Evolutionary conservation across 1,139 yeast genomes (phyloP).

Genomic region (Geotrichum phurueaensis): DNA sequence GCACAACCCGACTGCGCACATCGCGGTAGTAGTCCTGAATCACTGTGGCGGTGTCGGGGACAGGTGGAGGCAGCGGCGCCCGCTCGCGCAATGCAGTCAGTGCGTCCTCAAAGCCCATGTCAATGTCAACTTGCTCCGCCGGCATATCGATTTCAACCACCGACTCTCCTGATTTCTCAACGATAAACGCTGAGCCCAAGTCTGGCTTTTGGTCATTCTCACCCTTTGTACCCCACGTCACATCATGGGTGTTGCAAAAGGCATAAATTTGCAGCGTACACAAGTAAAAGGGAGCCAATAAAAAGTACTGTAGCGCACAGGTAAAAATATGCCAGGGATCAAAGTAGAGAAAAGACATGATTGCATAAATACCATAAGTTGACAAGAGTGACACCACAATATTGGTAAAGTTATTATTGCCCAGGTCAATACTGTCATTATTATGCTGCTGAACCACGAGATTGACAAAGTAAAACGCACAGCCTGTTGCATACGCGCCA

Average conservation of each 20-base stretch:
- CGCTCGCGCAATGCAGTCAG: constrained; percentile 68
- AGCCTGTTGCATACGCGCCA: constrained; percentile 72
- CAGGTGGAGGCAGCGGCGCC: constrained; percentile 45
- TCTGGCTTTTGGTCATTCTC: constrained; percentile 68
- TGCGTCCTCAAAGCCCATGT: constrained; percentile 76
- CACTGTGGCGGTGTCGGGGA: constrained; percentile 49
- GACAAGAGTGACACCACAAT: constrained; percentile 75
- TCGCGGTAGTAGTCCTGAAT: constrained; percentile 92
- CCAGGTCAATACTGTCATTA: constrained; percentile 38
- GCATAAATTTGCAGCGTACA: constrained; percentile 91
- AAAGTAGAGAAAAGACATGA: constrained; percentile 73
- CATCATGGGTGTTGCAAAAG: constrained; percentile 92
- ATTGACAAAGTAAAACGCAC: constrained; percentile 76
- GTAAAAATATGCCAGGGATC: constrained; percentile 95
- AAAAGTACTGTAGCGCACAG: constrained; percentile 76
- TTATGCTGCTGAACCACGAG: constrained; percentile 44
- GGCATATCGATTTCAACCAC: constrained; percentile 83
- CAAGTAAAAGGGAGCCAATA: constrained; percentile 84
- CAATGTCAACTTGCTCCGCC: constrained; percentile 84
- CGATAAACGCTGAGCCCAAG: constrained; percentile 58
- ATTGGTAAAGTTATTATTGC: constrained; percentile 55
- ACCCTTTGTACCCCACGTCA: constrained; percentile 97
- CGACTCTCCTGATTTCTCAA: constrained; percentile 48
- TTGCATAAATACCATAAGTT: constrained; percentile 76
- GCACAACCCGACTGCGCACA: constrained; percentile 89